Evolutionary conservation across 2,329 filamentous ascomycete genomes (phyloP).

Genomic region (Aspergillus neoniger): DNA sequence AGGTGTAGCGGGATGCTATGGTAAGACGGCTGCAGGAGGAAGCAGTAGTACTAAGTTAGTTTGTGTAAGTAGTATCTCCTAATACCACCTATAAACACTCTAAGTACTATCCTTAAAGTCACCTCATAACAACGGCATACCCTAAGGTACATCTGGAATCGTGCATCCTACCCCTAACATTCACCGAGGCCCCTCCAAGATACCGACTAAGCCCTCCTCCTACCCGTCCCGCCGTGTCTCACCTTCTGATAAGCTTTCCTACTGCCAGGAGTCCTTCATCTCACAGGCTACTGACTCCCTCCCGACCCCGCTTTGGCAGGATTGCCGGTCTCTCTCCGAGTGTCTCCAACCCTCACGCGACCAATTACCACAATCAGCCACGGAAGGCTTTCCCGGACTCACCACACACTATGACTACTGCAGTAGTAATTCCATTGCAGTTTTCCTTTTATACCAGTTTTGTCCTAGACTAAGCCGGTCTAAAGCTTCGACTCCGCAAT

Average conservation of each 20-base stretch:
- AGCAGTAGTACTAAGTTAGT: too few species aligned
- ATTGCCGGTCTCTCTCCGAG: neutral
- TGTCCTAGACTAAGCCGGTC: neutral
- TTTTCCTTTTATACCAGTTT: neutral
- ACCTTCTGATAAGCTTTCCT: neutral
- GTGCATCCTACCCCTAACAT: too few species aligned
- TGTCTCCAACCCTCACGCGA: conserved; percentile 2
- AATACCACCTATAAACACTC: too few species aligned
- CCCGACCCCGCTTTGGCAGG: neutral
- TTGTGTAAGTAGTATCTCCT: too few species aligned
- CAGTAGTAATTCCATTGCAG: neutral
- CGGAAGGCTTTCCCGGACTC: neutral
- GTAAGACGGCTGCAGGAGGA: too few species aligned
- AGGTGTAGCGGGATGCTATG: neutral
- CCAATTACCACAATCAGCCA: conserved; percentile 1
- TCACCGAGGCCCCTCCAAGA: too few species aligned
- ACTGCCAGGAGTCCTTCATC: too few species aligned
- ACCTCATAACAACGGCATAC: too few species aligned
- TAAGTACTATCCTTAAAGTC: too few species aligned
- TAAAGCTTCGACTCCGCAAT: neutral
- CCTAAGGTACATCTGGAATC: too few species aligned
- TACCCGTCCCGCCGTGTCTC: neutral
- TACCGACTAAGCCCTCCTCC: too few species aligned
- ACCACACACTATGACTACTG: neutral
- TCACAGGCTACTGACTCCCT: too few species aligned